Evolutionary conservation across 2,329 filamentous ascomycete genomes (phyloP).

Genomic region (Alternaria metachromatica): DNA sequence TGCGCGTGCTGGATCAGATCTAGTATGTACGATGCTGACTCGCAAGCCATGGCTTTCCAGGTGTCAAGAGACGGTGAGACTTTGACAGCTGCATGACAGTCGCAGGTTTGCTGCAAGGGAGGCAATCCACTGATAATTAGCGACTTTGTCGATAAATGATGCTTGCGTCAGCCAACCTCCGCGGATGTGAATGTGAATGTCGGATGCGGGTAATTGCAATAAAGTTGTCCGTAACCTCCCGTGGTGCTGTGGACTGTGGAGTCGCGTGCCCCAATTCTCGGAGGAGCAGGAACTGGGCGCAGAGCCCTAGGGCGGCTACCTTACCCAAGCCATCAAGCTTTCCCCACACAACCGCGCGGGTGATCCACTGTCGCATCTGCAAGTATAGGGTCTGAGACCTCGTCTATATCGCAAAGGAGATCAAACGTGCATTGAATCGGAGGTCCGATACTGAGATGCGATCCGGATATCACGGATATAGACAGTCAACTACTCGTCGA

Average conservation of each 20-base stretch:
- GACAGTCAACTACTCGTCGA: background rate
- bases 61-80: conserved; percentile 12
- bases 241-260: conserved; percentile 8
- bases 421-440: background rate
- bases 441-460: background rate
- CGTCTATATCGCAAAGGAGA: background rate
- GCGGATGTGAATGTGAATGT: background rate
- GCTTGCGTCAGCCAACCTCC: background rate
- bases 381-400: background rate
- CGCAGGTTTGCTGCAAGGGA: conserved; percentile 6
- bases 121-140: background rate
- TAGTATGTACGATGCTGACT: conserved; percentile 7
- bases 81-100: conserved; percentile 12
- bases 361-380: conserved; percentile 15
- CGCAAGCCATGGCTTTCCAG: conserved; percentile 1
- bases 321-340: conserved; percentile 34
- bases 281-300: conserved; percentile 11
- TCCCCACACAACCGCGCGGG: conserved; percentile 33
- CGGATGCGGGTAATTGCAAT: background rate
- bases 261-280: conserved; percentile 14
- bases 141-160: background rate
- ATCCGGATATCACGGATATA: background rate
- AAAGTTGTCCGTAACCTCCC: conserved; percentile 7
- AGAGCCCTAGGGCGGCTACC: conserved; percentile 6
- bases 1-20: conserved; percentile 2